Evolutionary conservation across 805 yeast species (phyloP), one percentile per base, ranked within the genome.

Genomic region (Jamesozyma piceae): DNA sequence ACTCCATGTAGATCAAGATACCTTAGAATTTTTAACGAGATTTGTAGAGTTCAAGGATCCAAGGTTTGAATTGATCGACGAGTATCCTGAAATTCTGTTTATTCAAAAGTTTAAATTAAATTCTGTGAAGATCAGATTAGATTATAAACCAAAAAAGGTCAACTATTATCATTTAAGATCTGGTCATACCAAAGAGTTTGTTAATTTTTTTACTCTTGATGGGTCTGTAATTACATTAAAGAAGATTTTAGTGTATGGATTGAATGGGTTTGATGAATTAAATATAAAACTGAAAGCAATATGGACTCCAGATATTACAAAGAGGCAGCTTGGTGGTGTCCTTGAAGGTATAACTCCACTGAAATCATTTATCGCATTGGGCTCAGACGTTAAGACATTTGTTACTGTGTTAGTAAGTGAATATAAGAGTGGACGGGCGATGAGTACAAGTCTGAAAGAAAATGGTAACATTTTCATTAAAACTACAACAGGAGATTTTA

Each of bases 1-100:
- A 40, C 61, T 92, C 14, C 87, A 86, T 57, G 78, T 92, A 35
- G 97, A 92, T 60, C 98, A 92, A 59, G 97, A 90, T 54, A 85
- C 97, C 0, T 67, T 88, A 17, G 96, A 88, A 43, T 89, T 90
- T 50, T 51, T 88, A 27, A 75, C 78, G 0, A 67, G 96, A 30
- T 92, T 87, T 63, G 77, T 82, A 28, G 88, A 80, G 46, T 92
- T 92, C 58, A 80, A 77, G 54, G 95, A 85, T 53, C 51, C 66
- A 2, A 63, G 92, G 44, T 83, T 84, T 56, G 72, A 73, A 3
- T 64, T 83, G 14, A 71, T 78, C n/a, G 70, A 71, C 20, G 71
- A 67, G 11, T 71, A 66, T 44, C 87, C 81, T 36, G 92, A 82
- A 44, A 72, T 75, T 5, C 54, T 77, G 1, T 89, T 75, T 54